Conservation (phyloP, 768 basidiomycete species). For the Macrolepiota fuliginosa region DNA sequence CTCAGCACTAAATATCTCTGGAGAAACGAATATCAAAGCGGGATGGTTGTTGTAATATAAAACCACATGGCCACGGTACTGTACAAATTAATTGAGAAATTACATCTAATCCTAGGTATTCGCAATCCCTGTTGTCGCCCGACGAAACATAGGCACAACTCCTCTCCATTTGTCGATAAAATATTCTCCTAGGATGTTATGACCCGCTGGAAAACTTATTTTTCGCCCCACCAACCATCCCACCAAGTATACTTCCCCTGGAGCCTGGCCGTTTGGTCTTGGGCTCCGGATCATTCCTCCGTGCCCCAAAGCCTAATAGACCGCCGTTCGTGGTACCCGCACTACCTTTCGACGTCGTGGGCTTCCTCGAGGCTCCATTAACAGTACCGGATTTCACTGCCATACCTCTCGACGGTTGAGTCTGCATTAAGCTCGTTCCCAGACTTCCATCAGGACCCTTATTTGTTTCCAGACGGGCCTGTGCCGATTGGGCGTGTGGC, state of each 20-base stretch:
- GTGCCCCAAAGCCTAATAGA: not conserved
- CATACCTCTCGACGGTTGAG: not conserved
- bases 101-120: not conserved
- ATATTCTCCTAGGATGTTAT: not conserved
- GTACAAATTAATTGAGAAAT: not conserved
- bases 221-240: constrained; percentile 1
- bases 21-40: no score
- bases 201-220: not conserved
- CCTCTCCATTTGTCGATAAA: not conserved
- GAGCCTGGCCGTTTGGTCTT: not conserved
- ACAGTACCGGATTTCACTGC: not conserved
- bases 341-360: not conserved
- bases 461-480: not conserved
- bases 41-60: no score
- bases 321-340: not conserved
- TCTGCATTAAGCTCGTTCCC: not conserved
- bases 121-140: not conserved
- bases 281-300: not conserved
- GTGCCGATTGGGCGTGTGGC: not conserved
- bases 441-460: not conserved
- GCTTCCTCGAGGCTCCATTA: not conserved
- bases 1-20: no score
- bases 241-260: not conserved
- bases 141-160: no score
- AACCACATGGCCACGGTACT: not conserved